phyloP scores from a whole-genome alignment of 2,329 filamentous ascomycete species.

The Monosporascus ibericus region DNA sequence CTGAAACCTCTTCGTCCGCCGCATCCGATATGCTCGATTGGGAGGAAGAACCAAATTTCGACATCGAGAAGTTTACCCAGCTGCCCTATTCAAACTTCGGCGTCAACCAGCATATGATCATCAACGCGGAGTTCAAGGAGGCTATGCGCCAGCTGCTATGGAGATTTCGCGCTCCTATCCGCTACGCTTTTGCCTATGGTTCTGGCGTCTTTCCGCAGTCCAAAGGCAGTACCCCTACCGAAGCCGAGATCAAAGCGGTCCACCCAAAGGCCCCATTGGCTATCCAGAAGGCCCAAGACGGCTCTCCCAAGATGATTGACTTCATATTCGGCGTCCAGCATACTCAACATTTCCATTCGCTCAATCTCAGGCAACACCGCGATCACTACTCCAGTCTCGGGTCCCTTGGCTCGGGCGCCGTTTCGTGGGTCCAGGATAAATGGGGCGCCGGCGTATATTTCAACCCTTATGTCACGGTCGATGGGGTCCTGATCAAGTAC shows the following conservation, averaged over 20 bases:
- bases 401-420: conserved; percentile 74
- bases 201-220: conserved; percentile 90
- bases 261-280: conserved; percentile 79
- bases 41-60: conserved; percentile 69
- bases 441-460: conserved; percentile 96
- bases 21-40: conserved; percentile 44
- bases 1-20: conserved; percentile 5
- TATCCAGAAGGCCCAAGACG: conserved; percentile 78
- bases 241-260: conserved; percentile 54
- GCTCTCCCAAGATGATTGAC: conserved; percentile 93
- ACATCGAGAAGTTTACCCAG: conserved; percentile 68
- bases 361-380: conserved; percentile 83
- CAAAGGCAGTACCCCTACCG: conserved; percentile 45
- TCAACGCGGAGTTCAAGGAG: conserved; percentile 94
- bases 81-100: conserved; percentile 78
- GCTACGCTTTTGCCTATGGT: conserved; percentile 95
- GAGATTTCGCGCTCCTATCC: conserved; percentile 87
- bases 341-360: conserved; percentile 92
- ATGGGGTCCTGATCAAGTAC: conserved; percentile 95
- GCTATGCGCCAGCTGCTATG: conserved; percentile 79
- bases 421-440: conserved; percentile 78
- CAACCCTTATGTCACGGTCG: conserved; percentile 90
- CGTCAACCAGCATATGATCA: conserved; percentile 92
- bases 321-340: conserved; percentile 96
- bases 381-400: conserved; percentile 88